Evolutionary conservation across 345 rosid genomes (phyloP), one percentile per base, ranked within the genome.

Genomic region (Euphorbia pulcherrima): DNA sequence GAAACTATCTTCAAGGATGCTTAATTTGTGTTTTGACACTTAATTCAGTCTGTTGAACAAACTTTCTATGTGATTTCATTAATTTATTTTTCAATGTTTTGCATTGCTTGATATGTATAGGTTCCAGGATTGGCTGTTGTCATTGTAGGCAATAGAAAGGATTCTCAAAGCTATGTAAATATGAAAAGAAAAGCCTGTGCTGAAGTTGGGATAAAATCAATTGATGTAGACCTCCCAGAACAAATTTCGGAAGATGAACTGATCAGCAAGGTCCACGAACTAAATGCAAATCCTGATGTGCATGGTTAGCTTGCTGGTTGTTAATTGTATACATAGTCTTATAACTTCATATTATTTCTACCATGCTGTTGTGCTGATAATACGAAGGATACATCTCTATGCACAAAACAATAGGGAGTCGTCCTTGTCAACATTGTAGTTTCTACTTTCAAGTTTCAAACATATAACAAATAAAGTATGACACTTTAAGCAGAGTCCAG

Each of bases 121-220:
- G 97, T 88, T 47, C 98, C 97, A 30, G 97, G 97, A 51, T 73
- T 93, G 70, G 97, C 96, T 4, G 96, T 93, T 17, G 92, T 88
- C 63, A 87, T 93, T 48, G 94, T 90, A 26, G 98, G 98, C 27
- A 37, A 20, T 69, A 82, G 96, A 67, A 90, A 87, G 74, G 98
- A 93, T 74, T 88, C 97, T 52, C 89, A 85, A 72, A 93, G 92
- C 70, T 93, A 90, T 76, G 98, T 93, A 59, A 83, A 65, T 46
- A 93, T 85, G 90, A 93, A 93, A 81, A 86, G 98, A 75, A 90
- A 88, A 72, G 90, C 94, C 0, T 93, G 97, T 73, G 88, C 89
- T 24, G 97, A 93, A 85, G 97, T 88, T 68, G 98, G 98, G 65
- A 87, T 88, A 28, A 86, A 82, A 75, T 93, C 97, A 35, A 76